Percentiles rank a stretch among this genome's conserved stretches.
Conservation (phyloP, 129 eudicot species). For the Saussurea involucrata region DNA sequence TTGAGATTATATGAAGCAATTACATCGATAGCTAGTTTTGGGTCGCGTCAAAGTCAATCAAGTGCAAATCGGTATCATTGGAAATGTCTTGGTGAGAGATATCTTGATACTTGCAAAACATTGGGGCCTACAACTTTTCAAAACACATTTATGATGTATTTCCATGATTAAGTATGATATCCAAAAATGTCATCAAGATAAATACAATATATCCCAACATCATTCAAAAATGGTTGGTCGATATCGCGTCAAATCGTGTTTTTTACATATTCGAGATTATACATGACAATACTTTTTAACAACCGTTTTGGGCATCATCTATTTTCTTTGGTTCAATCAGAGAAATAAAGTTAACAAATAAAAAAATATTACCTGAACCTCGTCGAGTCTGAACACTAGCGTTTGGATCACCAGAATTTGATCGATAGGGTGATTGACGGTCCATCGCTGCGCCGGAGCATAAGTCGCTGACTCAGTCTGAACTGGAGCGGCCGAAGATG, state of each 20-base stretch:
- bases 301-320: neutral
- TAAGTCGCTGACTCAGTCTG: too few species aligned
- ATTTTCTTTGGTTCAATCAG: too few species aligned
- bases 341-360: too few species aligned
- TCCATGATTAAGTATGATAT: neutral
- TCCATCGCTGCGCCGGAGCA: too few species aligned
- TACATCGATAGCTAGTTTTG: neutral
- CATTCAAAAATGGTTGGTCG: neutral
- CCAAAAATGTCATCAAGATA: neutral
- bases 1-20: neutral
- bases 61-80: neutral
- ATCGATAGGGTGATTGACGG: too few species aligned
- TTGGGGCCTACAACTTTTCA: too few species aligned
- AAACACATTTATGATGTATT: neutral
- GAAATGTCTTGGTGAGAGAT: too few species aligned
- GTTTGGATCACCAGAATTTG: too few species aligned
- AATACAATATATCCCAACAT: neutral
- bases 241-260: neutral
- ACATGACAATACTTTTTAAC: neutral
- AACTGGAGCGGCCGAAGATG: too few species aligned
- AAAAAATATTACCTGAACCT: too few species aligned
- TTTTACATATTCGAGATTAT: neutral
- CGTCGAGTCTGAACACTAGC: too few species aligned
- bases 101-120: too few species aligned
- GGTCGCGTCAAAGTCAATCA: neutral